These are phyloP conservation scores for Cystofilobasidium macerans DNA, from an alignment of 768 basidiomycete species.

Conservation along the genomic window DNA sequence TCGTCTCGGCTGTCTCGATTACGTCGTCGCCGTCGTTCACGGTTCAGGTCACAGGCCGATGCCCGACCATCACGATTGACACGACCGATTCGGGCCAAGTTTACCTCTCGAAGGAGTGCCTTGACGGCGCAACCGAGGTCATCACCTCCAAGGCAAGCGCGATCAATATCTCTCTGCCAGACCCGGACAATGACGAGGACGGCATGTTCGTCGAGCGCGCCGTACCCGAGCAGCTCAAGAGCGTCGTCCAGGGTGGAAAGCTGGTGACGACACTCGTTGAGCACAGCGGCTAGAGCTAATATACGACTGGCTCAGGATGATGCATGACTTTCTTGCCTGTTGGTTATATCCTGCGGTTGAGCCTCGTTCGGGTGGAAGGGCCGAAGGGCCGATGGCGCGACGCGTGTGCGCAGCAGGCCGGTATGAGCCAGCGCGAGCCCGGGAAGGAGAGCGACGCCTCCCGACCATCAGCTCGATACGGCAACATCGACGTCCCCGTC, in stretches of 20 bases:
- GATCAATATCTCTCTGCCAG: constrained; percentile 80
- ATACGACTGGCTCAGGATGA: too few species aligned
- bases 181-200: constrained; percentile 70
- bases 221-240: constrained; percentile 92
- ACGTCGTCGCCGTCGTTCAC: constrained; percentile 89
- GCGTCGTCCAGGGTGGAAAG: constrained; percentile 66
- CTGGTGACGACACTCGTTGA: constrained; percentile 81
- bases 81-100: constrained; percentile 91
- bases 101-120: constrained; percentile 72
- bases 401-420: too few species aligned
- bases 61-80: constrained; percentile 88
- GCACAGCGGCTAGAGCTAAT: constrained; percentile 55
- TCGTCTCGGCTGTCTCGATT: constrained; percentile 79
- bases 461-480: too few species aligned
- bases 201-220: constrained; percentile 82
- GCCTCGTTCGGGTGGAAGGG: too few species aligned
- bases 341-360: too few species aligned
- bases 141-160: constrained; percentile 87
- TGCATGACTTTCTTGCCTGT: too few species aligned
- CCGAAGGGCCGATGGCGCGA: too few species aligned
- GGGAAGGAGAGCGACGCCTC: too few species aligned
- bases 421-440: too few species aligned
- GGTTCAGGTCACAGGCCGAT: constrained; percentile 76
- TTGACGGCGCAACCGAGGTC: constrained; percentile 58
- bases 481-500: too few species aligned